Conservation (phyloP, 805 yeast genomes). For the Wickerhamomyces chaumierensis region DNA sequence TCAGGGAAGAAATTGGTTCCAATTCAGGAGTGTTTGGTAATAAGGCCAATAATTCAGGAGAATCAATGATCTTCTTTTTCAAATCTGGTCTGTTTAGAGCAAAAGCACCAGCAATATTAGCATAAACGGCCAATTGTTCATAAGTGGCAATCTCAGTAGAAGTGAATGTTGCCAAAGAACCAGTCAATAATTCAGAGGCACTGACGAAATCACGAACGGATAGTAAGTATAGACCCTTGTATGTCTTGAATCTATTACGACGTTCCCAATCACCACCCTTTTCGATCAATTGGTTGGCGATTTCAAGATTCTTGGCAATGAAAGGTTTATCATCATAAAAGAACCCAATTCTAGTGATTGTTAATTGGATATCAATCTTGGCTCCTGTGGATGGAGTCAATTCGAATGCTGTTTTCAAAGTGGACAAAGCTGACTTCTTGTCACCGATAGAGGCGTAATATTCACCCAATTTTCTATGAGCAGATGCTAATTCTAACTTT, state of each 20-base stretch:
- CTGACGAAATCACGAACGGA: conserved; percentile 79
- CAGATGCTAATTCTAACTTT: conserved; percentile 68
- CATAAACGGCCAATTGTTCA: conserved; percentile 81
- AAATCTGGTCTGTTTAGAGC: conserved; percentile 74
- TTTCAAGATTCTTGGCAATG: conserved; percentile 63
- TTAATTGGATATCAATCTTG: conserved; percentile 76
- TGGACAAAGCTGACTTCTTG: conserved; percentile 51
- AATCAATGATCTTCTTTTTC: conserved; percentile 77
- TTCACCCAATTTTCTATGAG: conserved; percentile 75
- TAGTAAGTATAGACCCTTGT: conserved; percentile 72
- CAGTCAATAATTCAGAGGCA: conserved; percentile 78
- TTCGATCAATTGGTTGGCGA: conserved; percentile 67
- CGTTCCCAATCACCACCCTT: conserved; percentile 99
- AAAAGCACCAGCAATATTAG: conserved; percentile 80
- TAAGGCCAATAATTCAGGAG: conserved; percentile 84
- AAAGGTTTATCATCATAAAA: conserved; percentile 70
- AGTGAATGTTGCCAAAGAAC: conserved; percentile 89
- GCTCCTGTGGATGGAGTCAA: conserved; percentile 79
- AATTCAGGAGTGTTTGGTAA: conserved; percentile 58
- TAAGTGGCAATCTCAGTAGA: conserved; percentile 83
- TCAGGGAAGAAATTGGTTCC: conserved; percentile 72
- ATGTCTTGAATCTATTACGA: conserved; percentile 87
- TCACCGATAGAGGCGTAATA: conserved; percentile 83
- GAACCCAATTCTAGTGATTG: conserved; percentile 81
- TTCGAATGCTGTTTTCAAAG: conserved; percentile 63